These are phyloP conservation scores for Candolleomyces eurysporus DNA, from an alignment of 768 basidiomycete genomes.

Conservation along the genomic window DNA sequence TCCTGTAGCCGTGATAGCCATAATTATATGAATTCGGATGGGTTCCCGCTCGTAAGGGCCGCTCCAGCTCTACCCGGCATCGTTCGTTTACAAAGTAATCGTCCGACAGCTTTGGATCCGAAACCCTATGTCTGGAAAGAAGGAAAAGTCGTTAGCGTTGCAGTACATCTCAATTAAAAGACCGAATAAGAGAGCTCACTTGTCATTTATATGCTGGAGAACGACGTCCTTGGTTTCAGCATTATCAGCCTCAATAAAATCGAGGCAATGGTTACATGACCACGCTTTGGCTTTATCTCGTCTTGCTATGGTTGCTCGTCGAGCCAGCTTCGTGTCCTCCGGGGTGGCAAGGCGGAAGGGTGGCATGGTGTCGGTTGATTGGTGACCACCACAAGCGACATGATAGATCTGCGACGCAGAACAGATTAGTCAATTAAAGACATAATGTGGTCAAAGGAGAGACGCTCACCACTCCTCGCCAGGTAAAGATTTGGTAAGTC, in stretches of 20 bases:
- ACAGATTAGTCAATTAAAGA: neutral
- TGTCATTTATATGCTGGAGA: neutral
- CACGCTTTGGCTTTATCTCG: neutral
- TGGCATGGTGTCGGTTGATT: neutral
- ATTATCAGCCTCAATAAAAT: neutral
- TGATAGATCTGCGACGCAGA: neutral
- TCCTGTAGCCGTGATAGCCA: too few species aligned
- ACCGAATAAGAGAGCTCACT: too few species aligned
- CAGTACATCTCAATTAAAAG: too few species aligned
- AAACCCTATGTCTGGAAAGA: too few species aligned
- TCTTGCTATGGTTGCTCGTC: neutral
- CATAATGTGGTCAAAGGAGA: neutral
- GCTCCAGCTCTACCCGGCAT: too few species aligned
- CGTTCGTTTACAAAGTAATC: too few species aligned
- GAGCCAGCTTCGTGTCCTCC: neutral
- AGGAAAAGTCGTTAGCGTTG: too few species aligned
- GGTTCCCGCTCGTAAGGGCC: too few species aligned
- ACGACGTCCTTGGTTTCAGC: neutral
- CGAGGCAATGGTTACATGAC: slow-evolving; percentile 4
- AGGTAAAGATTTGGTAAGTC: neutral
- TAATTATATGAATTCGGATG: too few species aligned
- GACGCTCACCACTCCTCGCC: neutral
- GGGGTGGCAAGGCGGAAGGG: neutral
- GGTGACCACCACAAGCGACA: neutral
- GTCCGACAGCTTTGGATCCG: too few species aligned